Evolutionary conservation across 164 flowering plant genomes (phyloP).

Genomic region (Platanus orientalis): DNA sequence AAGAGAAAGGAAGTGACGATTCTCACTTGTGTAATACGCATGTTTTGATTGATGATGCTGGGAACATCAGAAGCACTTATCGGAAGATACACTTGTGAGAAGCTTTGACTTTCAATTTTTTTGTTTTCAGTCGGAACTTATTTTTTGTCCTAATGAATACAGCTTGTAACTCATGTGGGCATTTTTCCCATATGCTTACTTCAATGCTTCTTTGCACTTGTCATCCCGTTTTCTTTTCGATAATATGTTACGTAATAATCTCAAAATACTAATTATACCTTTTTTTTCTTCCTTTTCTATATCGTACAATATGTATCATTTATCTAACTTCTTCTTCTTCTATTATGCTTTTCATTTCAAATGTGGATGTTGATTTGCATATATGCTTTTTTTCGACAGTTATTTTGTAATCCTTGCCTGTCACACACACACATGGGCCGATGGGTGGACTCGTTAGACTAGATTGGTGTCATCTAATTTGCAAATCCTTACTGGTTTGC

Average conservation of each 20-base stretch:
- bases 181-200: neutral
- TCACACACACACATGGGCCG: too few relatives aligned
- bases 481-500: too few relatives aligned
- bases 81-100: constrained; percentile 81
- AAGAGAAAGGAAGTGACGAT: constrained; percentile 75
- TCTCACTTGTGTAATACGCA: constrained; percentile 76
- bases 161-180: neutral
- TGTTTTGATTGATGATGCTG: constrained; percentile 74
- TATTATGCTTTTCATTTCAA: too few relatives aligned
- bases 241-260: neutral
- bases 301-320: too few relatives aligned
- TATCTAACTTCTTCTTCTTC: too few relatives aligned
- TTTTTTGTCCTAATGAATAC: neutral
- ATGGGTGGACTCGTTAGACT: too few relatives aligned
- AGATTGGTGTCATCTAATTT: too few relatives aligned
- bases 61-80: constrained; percentile 68
- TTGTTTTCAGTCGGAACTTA: neutral
- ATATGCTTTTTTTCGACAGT: too few relatives aligned
- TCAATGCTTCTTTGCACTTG: neutral
- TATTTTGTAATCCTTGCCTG: too few relatives aligned
- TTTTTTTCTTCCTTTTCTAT: neutral
- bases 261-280: neutral
- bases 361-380: too few relatives aligned
- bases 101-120: neutral
- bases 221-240: neutral